Conservation (phyloP, 2,329 filamentous ascomycete genomes). For the Hypoxylon sp. region DNA sequence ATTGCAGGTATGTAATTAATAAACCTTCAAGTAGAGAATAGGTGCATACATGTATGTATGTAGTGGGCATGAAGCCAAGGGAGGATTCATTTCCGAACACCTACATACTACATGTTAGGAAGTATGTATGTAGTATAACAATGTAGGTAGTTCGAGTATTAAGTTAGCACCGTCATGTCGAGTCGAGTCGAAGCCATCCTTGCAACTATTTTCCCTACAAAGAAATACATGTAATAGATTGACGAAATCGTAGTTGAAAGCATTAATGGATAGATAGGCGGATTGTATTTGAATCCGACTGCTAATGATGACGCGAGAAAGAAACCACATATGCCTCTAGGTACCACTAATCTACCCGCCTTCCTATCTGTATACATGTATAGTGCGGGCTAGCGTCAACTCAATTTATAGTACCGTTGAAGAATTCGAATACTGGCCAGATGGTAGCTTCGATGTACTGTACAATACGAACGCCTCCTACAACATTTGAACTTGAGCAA, state of each 20-base stretch:
- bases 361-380: conserved; percentile 27
- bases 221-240: conserved; percentile 15
- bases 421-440: conserved; percentile 14
- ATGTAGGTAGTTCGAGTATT: conserved; percentile 1
- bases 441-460: conserved; percentile 16
- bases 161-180: conserved; percentile 9
- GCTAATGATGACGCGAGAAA: conserved; percentile 42
- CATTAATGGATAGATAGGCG: conserved; percentile 13
- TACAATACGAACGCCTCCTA: not conserved
- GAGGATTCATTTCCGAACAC: conserved; percentile 25
- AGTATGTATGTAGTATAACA: not conserved
- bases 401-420: conserved; percentile 16
- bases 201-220: conserved; percentile 9
- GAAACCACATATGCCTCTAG: conserved; percentile 20
- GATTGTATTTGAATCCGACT: conserved; percentile 32
- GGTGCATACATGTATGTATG: not conserved
- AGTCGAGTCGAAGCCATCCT: conserved; percentile 10
- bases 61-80: conserved; percentile 33
- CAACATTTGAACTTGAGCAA: conserved; percentile 8
- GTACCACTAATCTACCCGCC: conserved; percentile 8
- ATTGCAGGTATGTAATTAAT: conserved; percentile 7
- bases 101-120: not conserved
- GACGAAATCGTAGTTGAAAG: conserved; percentile 7
- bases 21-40: conserved; percentile 25
- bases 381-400: conserved; percentile 21